These are phyloP conservation scores for Lagenidium giganteum DNA, from an alignment of 352 stramenopile species.

Conservation along the genomic window DNA sequence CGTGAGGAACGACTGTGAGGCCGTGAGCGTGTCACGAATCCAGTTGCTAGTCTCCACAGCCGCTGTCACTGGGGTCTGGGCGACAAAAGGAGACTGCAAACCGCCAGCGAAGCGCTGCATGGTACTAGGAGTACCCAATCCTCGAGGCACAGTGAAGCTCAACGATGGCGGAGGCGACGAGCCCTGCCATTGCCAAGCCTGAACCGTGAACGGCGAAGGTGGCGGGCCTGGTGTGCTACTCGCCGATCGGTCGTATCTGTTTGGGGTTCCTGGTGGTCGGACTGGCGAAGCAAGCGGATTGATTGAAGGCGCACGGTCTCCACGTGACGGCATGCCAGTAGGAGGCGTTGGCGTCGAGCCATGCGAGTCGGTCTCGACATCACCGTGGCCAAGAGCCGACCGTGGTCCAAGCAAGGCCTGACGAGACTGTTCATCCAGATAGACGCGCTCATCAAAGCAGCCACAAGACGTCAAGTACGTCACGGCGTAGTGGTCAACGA, in stretches of 20 bases:
- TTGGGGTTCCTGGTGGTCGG: conserved; percentile 12
- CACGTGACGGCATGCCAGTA: conserved; percentile 1
- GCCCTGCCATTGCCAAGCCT: conserved; percentile 71
- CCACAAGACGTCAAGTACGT: conserved; percentile 12
- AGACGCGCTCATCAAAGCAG: conserved; percentile 25
- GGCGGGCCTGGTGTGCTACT: conserved; percentile 15
- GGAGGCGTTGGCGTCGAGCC: conserved; percentile 9
- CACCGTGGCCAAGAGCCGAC: neutral
- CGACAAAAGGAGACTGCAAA: conserved; percentile 32
- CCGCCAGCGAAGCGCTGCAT: conserved; percentile 3
- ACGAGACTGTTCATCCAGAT: conserved; percentile 25
- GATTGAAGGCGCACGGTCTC: neutral
- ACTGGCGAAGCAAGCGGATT: conserved; percentile 14
- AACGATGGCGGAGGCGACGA: conserved; percentile 37
- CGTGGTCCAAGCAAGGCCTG: conserved; percentile 22
- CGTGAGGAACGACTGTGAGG: conserved; percentile 25
- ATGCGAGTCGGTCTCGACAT: conserved; percentile 10
- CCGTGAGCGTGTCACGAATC: conserved; percentile 56
- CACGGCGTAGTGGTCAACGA: conserved; percentile 16
- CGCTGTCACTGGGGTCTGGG: conserved; percentile 68
- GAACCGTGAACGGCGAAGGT: conserved; percentile 36
- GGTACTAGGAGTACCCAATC: conserved; percentile 25
- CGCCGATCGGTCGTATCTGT: conserved; percentile 7
- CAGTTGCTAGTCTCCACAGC: conserved; percentile 82
- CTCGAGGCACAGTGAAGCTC: conserved; percentile 8